These are phyloP conservation scores for Pisolithus microcarpus DNA, from an alignment of 768 basidiomycete species.

Conservation along the genomic window DNA sequence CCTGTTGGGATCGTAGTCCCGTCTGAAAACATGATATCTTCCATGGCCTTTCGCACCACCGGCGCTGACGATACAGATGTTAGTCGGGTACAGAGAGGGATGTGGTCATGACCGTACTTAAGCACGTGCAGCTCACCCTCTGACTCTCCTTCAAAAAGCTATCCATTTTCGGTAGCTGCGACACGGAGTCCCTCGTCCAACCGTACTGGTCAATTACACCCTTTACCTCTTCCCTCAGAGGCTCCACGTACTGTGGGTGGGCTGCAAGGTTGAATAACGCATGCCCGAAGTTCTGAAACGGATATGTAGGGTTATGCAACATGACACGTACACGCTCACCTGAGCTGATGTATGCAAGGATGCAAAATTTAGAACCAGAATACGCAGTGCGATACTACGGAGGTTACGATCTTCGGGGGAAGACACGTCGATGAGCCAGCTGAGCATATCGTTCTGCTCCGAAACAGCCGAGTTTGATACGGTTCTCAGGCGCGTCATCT, in stretches of 20 bases:
- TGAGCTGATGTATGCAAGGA: slow-evolving; percentile 29
- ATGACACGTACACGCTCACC: slow-evolving; percentile 13
- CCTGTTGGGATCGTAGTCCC: slow-evolving; percentile 34
- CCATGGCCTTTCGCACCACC: slow-evolving; percentile 28
- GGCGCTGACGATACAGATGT: slow-evolving; percentile 18
- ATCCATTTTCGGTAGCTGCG: slow-evolving; percentile 31
- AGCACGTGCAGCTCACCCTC: slow-evolving; percentile 28
- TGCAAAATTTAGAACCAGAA: slow-evolving; percentile 34
- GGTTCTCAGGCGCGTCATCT: not conserved
- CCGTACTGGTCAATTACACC: slow-evolving; percentile 24
- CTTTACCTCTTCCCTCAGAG: slow-evolving; percentile 36
- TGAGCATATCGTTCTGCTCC: slow-evolving; percentile 33
- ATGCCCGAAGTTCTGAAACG: slow-evolving; percentile 27
- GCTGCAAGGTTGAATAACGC: slow-evolving; percentile 36
- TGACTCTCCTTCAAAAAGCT: slow-evolving; percentile 39
- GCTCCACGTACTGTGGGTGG: slow-evolving; percentile 30
- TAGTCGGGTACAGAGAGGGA: not conserved
- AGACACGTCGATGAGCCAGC: slow-evolving; percentile 34
- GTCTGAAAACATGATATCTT: slow-evolving; percentile 27
- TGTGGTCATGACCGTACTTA: slow-evolving; percentile 18
- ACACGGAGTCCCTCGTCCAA: slow-evolving; percentile 29
- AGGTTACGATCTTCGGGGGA: slow-evolving; percentile 21
- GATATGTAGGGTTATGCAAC: slow-evolving; percentile 1
- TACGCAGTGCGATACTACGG: slow-evolving; percentile 24
- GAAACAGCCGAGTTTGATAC: slow-evolving; percentile 1